Base-by-base conservation (phyloP, 305 asterid genomes). In the Plantago coronopus region DNA sequence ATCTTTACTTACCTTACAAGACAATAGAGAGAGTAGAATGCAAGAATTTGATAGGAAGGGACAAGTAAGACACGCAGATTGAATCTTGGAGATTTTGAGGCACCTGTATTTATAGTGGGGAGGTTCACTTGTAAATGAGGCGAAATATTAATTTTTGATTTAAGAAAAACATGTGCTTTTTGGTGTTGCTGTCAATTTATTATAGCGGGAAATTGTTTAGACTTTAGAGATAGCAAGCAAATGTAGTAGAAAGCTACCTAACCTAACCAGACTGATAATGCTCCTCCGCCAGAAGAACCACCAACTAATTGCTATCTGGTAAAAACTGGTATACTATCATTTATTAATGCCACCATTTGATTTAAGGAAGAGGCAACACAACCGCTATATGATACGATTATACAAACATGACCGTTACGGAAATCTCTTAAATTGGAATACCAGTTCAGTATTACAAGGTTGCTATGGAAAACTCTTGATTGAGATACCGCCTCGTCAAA, bases 91-190 rank as follows among this genome's bases (percentile, higher is more conserved):
- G 38, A 57, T 37, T 34, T 17, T 19, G 59, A 17, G 18, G 14
- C 31, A 46, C 70, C 60, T 21, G 6, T 43, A 73, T 73, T 75
- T 82, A 79, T 82, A 79, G 86, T 70, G 68, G 27, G 68, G 50
- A 55, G 48, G 70, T 51, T 48, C 40, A 4, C 34, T 12, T 12
- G 34, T 47, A 37, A 23, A 9, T 27, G 70, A 23, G 23, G 9
- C 57, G 59, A 11, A 53, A 25, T 31, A 60, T 37, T 19, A 42
- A 29, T 42, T 38, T 38, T 38, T 10, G 10, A 37, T 7, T 10
- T 10, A 17, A 23, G 19, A 20, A 51, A 23, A 23, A 23, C 57
- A 51, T 51, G 19, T 51, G 18, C 2, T 51, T 51, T 22, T 22
- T 27, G 27, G 9, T 11, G 12, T 45, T 45, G 17, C 49, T 45